These are phyloP conservation scores for Pugionium cornutum DNA, from an alignment of 345 rosid genomes.

Conservation along the genomic window DNA sequence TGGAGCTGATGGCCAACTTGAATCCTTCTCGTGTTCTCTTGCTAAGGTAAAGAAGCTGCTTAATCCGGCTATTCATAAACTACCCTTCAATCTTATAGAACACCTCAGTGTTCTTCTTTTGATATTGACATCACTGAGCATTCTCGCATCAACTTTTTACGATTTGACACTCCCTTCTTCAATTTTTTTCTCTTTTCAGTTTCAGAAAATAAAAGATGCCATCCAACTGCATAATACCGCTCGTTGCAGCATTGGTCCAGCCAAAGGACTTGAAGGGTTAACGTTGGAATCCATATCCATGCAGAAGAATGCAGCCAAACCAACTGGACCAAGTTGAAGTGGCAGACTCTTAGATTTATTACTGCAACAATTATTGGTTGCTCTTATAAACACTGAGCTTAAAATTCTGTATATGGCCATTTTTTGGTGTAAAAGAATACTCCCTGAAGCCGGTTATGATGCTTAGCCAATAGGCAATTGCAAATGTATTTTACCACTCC, in stretches of 20 bases:
- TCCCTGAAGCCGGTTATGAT: conserved; percentile 10
- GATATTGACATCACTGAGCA: too few relatives aligned
- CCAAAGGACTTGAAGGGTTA: conserved; percentile 58
- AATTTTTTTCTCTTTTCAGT: conserved; percentile 46
- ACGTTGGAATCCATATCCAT: conserved; percentile 52
- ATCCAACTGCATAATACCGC: conserved; percentile 63
- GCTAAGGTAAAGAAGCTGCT: conserved; percentile 24
- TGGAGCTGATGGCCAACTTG: conserved; percentile 81
- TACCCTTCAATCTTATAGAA: not conserved
- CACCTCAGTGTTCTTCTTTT: not conserved
- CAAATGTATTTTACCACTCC: conserved; percentile 1
- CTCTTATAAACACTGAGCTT: conserved; percentile 18
- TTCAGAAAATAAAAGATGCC: conserved; percentile 86
- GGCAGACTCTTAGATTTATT: conserved; percentile 4
- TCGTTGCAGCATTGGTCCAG: conserved; percentile 59
- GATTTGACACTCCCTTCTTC: not conserved
- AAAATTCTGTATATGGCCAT: conserved; percentile 33
- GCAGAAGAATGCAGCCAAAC: conserved; percentile 42
- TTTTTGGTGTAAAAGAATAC: conserved; percentile 26
- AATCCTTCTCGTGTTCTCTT: conserved; percentile 53
- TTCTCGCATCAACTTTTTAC: not conserved
- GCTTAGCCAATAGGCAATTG: conserved; percentile 13
- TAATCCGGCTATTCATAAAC: not conserved
- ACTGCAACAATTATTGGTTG: conserved; percentile 14
- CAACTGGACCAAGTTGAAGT: conserved; percentile 45